phyloP scores from a whole-genome alignment of 768 basidiomycete species.

The Podaxis carcinomalis region DNA sequence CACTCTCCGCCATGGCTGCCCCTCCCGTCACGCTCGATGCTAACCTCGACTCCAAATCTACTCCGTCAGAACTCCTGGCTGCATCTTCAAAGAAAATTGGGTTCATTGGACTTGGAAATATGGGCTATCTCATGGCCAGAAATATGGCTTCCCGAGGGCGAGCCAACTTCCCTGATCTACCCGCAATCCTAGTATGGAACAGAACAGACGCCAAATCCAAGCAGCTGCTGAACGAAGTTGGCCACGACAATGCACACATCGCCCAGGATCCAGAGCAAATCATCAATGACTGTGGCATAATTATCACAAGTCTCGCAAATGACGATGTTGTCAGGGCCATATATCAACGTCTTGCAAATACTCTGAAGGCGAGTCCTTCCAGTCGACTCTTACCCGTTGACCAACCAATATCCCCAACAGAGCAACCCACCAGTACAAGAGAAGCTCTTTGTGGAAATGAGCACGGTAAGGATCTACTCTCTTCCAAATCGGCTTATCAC shows the following conservation, averaged over 20 bases:
- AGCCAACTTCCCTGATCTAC: conserved; percentile 28
- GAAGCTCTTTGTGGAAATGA: conserved; percentile 84
- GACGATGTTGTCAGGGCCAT: conserved; percentile 67
- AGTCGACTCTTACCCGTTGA: neutral
- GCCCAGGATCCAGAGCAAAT: conserved; percentile 57
- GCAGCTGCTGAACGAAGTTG: conserved; percentile 51
- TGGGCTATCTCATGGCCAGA: conserved; percentile 74
- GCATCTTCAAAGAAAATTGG: conserved; percentile 29
- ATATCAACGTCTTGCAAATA: conserved; percentile 56
- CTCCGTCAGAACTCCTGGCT: conserved; percentile 7
- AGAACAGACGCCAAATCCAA: conserved; percentile 61
- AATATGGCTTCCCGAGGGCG: conserved; percentile 64
- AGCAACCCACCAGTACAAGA: conserved; percentile 38
- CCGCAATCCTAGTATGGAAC: conserved; percentile 73
- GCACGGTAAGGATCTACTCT: conserved; percentile 53
- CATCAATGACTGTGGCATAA: conserved; percentile 64
- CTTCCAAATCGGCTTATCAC: neutral
- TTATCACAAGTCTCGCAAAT: conserved; percentile 68
- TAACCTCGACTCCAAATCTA: conserved; percentile 18
- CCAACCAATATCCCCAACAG: conserved; percentile 21
- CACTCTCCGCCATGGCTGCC: conserved; percentile 3
- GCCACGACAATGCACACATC: conserved; percentile 47
- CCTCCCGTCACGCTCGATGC: neutral
- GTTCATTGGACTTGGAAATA: conserved; percentile 53
- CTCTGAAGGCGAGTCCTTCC: conserved; percentile 44